Percentiles rank a stretch among this genome's conserved stretches.
Conservation (phyloP, 2,329 filamentous ascomycete genomes). For the Colletotrichum filicis region DNA sequence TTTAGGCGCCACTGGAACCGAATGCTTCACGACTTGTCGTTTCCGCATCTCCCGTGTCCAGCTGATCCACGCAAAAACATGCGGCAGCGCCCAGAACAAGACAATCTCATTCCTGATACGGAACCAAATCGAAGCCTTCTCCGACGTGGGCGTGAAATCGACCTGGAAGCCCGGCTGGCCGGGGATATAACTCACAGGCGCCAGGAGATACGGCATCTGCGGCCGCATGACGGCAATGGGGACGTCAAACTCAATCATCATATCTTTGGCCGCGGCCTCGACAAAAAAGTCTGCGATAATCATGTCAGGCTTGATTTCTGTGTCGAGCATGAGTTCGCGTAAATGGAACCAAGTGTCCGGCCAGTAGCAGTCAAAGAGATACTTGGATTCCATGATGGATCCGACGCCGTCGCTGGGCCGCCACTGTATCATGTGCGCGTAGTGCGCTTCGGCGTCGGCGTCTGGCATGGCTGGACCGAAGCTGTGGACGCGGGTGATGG, state of each 20-base stretch:
- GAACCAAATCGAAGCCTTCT: constrained; percentile 49
- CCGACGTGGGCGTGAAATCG: constrained; percentile 48
- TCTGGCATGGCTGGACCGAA: constrained; percentile 40
- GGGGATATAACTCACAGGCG: constrained; percentile 51
- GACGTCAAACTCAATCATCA: constrained; percentile 48
- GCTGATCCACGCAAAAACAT: constrained; percentile 32
- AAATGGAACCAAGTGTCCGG: constrained; percentile 40
- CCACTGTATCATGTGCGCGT: constrained; percentile 9
- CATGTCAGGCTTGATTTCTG: constrained; percentile 46
- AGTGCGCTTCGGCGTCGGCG: constrained; percentile 18
- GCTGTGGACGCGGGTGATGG: constrained; percentile 44
- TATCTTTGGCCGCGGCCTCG: constrained; percentile 52
- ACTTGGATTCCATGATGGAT: constrained; percentile 47
- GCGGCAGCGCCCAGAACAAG: constrained; percentile 43
- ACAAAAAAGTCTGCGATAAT: constrained; percentile 56
- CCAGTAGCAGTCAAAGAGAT: constrained; percentile 51
- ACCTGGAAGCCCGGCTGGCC: constrained; percentile 54
- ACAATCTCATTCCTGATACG: constrained; percentile 46
- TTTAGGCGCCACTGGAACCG: constrained; percentile 43
- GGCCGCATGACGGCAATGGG: constrained; percentile 53
- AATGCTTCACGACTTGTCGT: constrained; percentile 45
- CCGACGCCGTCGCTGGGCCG: constrained; percentile 5
- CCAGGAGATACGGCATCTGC: constrained; percentile 53
- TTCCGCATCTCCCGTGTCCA: constrained; percentile 48
- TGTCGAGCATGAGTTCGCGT: constrained; percentile 38